Percentiles rank a stretch among this genome's conserved stretches.
phyloP scores from a whole-genome alignment of 2,329 filamentous ascomycete species.

The Pyricularia grisea region DNA sequence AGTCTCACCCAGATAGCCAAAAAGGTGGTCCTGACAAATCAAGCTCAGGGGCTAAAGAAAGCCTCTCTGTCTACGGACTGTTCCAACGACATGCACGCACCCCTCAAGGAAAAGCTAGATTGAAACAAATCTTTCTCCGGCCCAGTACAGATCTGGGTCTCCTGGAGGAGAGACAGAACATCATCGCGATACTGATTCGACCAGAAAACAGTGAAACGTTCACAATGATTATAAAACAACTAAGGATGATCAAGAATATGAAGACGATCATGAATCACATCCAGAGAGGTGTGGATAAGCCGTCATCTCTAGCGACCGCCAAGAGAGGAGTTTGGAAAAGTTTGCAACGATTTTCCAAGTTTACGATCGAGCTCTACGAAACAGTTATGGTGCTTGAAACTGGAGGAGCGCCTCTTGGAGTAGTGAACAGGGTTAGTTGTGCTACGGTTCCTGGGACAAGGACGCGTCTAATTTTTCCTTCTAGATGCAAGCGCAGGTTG shows the following conservation, averaged over 20 bases:
- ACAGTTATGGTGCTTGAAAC: constrained; percentile 42
- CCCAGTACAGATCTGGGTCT: constrained; percentile 60
- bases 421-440: constrained; percentile 41
- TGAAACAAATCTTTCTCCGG: constrained; percentile 75
- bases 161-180: constrained; percentile 63
- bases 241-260: constrained; percentile 71
- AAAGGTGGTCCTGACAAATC: constrained; percentile 58
- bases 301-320: constrained; percentile 39
- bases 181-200: constrained; percentile 56
- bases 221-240: constrained; percentile 43
- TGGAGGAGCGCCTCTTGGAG: constrained; percentile 38
- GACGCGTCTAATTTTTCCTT: constrained; percentile 3
- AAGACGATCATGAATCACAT: constrained; percentile 58
- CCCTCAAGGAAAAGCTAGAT: constrained; percentile 62
- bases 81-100: constrained; percentile 69
- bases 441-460: background rate
- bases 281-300: constrained; percentile 62
- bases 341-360: constrained; percentile 62
- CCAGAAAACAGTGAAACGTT: constrained; percentile 55
- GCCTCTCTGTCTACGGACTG: constrained; percentile 73
- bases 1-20: constrained; percentile 74
- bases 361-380: constrained; percentile 61
- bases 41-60: constrained; percentile 63
- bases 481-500: constrained; percentile 48
- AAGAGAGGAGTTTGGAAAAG: constrained; percentile 63